Percentiles rank a stretch among this genome's conserved stretches.
Evolutionary conservation across 805 yeast genomes (phyloP).

Genomic region (Myxozyma sirexii): DNA sequence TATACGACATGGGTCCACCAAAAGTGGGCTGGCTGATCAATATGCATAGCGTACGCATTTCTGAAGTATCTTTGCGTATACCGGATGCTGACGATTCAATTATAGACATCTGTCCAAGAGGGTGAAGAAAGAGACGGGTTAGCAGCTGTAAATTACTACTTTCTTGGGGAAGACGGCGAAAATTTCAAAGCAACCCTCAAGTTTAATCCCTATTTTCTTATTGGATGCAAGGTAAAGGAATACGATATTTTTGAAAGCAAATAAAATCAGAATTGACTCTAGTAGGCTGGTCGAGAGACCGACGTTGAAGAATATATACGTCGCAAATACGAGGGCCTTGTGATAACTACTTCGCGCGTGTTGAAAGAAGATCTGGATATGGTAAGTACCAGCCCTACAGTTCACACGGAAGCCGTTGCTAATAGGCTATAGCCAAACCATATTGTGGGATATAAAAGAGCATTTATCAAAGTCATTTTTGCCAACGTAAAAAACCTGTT

Average conservation of each 20-base stretch:
- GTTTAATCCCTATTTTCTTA: constrained; percentile 84
- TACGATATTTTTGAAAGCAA: background rate
- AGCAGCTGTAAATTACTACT: constrained; percentile 92
- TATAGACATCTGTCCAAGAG: constrained; percentile 50
- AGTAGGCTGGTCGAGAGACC: constrained; percentile 49
- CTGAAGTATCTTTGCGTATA: background rate
- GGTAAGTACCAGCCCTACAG: too few species aligned
- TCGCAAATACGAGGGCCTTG: constrained; percentile 62
- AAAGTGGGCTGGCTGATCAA: constrained; percentile 89
- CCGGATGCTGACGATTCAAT: background rate
- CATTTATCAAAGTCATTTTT: constrained; percentile 68
- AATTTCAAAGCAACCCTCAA: constrained; percentile 82
- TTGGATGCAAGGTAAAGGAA: constrained; percentile 61
- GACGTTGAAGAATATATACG: constrained; percentile 87
- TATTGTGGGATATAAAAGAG: constrained; percentile 70
- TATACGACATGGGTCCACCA: constrained; percentile 70
- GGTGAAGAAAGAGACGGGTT: constrained; percentile 64
- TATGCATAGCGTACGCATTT: constrained; percentile 59
- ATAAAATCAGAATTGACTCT: background rate
- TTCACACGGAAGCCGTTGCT: too few species aligned
- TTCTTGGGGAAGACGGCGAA: constrained; percentile 95
- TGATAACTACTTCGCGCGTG: constrained; percentile 60
- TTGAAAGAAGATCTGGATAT: constrained; percentile 77
- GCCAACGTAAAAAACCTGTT: constrained; percentile 73
- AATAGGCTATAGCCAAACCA: constrained; percentile 63